These are phyloP conservation scores for Trichoderma asperellum DNA, from an alignment of 2,329 filamentous ascomycete genomes.

Conservation along the genomic window DNA sequence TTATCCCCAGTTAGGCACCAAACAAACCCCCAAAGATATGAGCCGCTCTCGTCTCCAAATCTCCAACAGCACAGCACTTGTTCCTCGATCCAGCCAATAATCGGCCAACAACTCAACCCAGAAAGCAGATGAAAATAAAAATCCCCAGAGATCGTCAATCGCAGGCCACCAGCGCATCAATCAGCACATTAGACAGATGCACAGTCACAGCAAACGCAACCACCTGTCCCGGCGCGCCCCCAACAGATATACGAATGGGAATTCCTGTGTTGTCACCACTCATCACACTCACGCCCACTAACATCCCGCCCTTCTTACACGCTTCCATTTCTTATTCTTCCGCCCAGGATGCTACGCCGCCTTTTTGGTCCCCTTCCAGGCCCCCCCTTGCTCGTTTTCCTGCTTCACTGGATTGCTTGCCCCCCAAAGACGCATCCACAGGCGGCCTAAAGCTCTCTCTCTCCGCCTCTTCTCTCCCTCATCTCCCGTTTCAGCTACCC, in stretches of 20 bases:
- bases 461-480: constrained; percentile 8
- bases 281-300: background rate
- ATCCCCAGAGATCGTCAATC: background rate
- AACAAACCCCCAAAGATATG: constrained; percentile 1
- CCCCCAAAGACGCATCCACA: background rate
- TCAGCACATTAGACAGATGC: background rate
- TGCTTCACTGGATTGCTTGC: background rate
- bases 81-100: constrained; percentile 6
- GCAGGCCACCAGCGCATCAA: constrained; percentile 15
- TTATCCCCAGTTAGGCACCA: constrained; percentile 24
- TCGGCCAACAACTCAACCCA: background rate
- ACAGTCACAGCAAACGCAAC: background rate
- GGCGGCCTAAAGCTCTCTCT: background rate
- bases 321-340: background rate
- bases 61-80: background rate
- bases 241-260: background rate
- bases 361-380: background rate
- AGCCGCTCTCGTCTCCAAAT: constrained; percentile 11
- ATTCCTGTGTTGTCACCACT: background rate
- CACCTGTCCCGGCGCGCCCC: background rate
- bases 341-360: background rate
- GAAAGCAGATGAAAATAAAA: background rate
- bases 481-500: constrained; percentile 21
- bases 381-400: background rate
- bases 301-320: background rate